Evolutionary conservation across 768 basidiomycete species (phyloP).

Genomic region (Leccinellum luteum): DNA sequence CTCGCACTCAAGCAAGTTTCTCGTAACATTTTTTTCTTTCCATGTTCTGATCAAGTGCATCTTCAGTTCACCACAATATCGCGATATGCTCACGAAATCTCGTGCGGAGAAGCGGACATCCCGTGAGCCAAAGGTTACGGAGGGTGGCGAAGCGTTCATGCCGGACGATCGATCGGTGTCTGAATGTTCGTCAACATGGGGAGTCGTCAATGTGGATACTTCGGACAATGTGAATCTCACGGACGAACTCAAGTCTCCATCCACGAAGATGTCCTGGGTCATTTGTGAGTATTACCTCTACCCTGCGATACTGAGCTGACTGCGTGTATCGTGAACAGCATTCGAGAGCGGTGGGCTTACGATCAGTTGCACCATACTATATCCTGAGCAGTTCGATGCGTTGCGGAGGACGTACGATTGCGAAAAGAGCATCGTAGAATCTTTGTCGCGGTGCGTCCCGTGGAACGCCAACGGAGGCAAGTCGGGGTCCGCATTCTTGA

Average conservation of each 20-base stretch:
- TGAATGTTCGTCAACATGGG: conserved; percentile 89
- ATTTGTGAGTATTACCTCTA: conserved; percentile 52
- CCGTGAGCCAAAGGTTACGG: conserved; percentile 52
- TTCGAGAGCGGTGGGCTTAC: conserved; percentile 88
- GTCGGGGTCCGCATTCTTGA: conserved; percentile 94
- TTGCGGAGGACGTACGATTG: conserved; percentile 90
- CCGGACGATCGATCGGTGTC: conserved; percentile 82
- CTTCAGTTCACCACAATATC: conserved; percentile 73
- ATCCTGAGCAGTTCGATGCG: conserved; percentile 96
- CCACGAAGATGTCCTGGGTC: conserved; percentile 78
- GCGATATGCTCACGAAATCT: conserved; percentile 75
- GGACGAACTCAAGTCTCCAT: conserved; percentile 71
- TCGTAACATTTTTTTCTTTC: not conserved
- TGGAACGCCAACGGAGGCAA: conserved; percentile 97
- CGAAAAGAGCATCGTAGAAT: conserved; percentile 92
- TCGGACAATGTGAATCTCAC: conserved; percentile 65
- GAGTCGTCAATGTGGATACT: conserved; percentile 81
- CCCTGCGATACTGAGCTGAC: conserved; percentile 3
- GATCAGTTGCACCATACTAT: conserved; percentile 92
- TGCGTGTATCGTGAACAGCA: conserved; percentile 41
- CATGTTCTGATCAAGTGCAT: conserved; percentile 2
- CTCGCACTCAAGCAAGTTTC: conserved; percentile 77
- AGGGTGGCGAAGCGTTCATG: conserved; percentile 86
- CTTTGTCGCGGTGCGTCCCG: conserved; percentile 88
- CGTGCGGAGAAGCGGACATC: conserved; percentile 73